phyloP scores from a whole-genome alignment of 73 alveolate genomes.

The Tetrahymena elliotti region DNA sequence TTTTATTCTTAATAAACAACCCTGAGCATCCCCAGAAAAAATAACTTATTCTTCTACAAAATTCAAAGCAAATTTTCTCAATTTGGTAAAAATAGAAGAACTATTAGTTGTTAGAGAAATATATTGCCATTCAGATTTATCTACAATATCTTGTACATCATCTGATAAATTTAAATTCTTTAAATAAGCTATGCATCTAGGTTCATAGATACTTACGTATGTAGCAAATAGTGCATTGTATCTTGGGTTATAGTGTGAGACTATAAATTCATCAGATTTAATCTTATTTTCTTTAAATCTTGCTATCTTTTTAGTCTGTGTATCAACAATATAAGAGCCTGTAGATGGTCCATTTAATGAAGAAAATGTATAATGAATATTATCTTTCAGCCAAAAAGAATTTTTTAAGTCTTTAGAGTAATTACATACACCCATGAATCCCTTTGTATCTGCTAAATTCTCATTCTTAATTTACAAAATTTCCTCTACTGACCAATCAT shows the following conservation, averaged over 20 bases:
- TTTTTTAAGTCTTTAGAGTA: constrained; percentile 3
- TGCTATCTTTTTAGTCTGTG: neutral
- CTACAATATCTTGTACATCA: neutral
- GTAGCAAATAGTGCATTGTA: neutral
- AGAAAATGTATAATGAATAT: constrained; percentile 1
- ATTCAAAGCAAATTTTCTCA: neutral
- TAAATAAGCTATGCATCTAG: neutral
- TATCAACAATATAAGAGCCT: neutral
- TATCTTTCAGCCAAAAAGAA: constrained; percentile 23
- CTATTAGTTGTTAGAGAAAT: neutral
- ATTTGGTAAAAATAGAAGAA: neutral
- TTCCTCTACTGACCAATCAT: neutral
- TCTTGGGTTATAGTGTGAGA: neutral
- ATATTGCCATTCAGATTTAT: neutral
- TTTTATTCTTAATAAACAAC: constrained; percentile 9
- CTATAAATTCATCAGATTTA: neutral
- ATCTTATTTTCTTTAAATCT: neutral
- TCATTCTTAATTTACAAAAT: constrained; percentile 1
- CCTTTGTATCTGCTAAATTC: neutral
- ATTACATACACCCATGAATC: constrained; percentile 17
- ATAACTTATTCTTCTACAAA: constrained; percentile 11
- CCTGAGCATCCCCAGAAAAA: constrained; percentile 5
- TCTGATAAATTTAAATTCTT: neutral
- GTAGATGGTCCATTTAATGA: neutral
- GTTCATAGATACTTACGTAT: neutral